Conservation (phyloP, 805 yeast genomes). For the Candida sakaeoensis region DNA sequence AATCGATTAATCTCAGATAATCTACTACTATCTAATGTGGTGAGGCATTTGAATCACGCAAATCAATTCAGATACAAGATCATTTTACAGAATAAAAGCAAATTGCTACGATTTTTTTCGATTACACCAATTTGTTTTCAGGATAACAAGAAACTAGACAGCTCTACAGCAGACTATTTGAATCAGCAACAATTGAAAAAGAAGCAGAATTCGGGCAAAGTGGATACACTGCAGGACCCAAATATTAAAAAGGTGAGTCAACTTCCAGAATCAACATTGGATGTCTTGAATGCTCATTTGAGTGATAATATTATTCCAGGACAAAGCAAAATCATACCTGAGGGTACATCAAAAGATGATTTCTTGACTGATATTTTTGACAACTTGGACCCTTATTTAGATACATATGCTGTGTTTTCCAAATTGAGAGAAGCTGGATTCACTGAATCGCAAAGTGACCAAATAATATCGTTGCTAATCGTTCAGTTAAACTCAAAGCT, state of each 20-base stretch:
- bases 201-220: background rate
- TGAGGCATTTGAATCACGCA: background rate
- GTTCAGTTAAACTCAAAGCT: slow-evolving; percentile 41
- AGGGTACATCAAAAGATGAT: slow-evolving; percentile 8
- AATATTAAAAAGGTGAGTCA: background rate
- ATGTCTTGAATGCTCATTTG: slow-evolving; percentile 1
- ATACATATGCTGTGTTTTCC: slow-evolving; percentile 50
- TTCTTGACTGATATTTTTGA: slow-evolving; percentile 57
- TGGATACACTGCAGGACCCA: background rate
- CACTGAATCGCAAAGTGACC: slow-evolving; percentile 56
- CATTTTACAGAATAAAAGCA: background rate
- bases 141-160: background rate
- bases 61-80: background rate
- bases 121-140: background rate
- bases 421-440: slow-evolving; percentile 56
- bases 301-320: slow-evolving; percentile 4
- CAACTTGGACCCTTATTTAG: slow-evolving; percentile 42
- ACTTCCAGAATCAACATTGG: background rate
- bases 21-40: background rate
- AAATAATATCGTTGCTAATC: slow-evolving; percentile 48
- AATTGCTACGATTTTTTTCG: slow-evolving; percentile 2
- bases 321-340: slow-evolving; percentile 3
- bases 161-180: slow-evolving; percentile 2
- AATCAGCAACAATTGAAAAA: slow-evolving; percentile 2
- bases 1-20: background rate